A percentile compares a stretch with the other conserved stretches of the same genome.
Evolutionary conservation across 2,329 filamentous ascomycete genomes (phyloP).

Genomic region (Cytospora mali): DNA sequence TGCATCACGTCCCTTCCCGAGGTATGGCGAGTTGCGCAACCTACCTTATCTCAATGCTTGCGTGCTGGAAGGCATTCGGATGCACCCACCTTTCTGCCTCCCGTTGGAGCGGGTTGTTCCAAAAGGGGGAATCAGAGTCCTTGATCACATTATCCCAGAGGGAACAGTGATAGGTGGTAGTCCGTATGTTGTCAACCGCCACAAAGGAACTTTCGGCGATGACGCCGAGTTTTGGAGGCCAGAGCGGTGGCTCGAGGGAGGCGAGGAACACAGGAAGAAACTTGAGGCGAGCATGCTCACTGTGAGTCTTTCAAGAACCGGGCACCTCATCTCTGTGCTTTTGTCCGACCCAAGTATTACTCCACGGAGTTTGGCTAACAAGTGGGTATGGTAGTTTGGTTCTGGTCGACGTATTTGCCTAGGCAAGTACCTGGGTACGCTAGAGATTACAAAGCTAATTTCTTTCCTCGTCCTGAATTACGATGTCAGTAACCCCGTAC

Average conservation of each 20-base stretch:
- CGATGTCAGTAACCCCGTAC: too few species aligned
- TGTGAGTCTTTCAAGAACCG: constrained; percentile 23
- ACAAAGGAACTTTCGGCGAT: constrained; percentile 30
- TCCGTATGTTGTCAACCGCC: constrained; percentile 34
- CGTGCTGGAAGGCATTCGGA: constrained; percentile 34
- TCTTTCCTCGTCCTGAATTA: constrained; percentile 34
- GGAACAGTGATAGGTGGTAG: constrained; percentile 34
- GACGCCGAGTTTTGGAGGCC: constrained; percentile 32
- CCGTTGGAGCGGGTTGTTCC: constrained; percentile 36
- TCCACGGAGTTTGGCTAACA: too few species aligned
- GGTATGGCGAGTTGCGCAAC: constrained; percentile 34
- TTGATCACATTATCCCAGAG: constrained; percentile 29
- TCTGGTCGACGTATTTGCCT: constrained; percentile 34
- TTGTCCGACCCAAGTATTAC: too few species aligned
- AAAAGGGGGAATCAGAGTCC: constrained; percentile 30
- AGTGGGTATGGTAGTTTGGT: constrained; percentile 34
- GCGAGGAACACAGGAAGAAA: constrained; percentile 27
- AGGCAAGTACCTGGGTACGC: constrained; percentile 33
- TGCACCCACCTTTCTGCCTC: constrained; percentile 35
- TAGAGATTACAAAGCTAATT: constrained; percentile 37
- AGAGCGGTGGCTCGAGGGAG: constrained; percentile 32
- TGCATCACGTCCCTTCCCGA: constrained; percentile 35
- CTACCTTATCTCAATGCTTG: constrained; percentile 37
- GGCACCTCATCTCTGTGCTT: not conserved
- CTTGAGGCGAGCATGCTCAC: constrained; percentile 31